These are phyloP conservation scores for Lipomyces oligophaga DNA, from an alignment of 805 yeast species.

Conservation along the genomic window DNA sequence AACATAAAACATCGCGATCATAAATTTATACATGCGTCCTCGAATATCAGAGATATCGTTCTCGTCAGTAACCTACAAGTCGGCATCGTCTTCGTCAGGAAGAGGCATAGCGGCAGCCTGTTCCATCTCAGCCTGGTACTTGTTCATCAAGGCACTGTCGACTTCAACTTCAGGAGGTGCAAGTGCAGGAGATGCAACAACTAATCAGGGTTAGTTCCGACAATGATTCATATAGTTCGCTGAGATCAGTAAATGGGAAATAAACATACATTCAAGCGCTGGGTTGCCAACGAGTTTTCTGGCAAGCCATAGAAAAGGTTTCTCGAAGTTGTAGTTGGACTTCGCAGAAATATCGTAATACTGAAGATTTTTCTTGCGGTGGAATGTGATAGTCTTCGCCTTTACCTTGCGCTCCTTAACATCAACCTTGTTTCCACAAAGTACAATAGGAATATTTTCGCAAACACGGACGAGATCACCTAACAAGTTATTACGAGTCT, in stretches of 20 bases:
- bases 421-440: conserved; percentile 99
- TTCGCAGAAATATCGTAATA: conserved; percentile 99
- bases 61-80: conserved; percentile 62
- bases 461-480: conserved; percentile 95
- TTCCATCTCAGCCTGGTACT: conserved; percentile 99
- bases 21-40: neutral
- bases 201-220: conserved; percentile 4
- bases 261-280: conserved; percentile 64
- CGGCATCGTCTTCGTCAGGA: conserved; percentile 99
- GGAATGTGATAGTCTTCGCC: conserved; percentile 99
- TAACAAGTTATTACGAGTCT: neutral
- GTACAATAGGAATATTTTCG: conserved; percentile 98
- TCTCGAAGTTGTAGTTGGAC: conserved; percentile 98
- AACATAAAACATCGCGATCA: neutral
- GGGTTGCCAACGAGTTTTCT: conserved; percentile 98
- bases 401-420: conserved; percentile 99
- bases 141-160: conserved; percentile 93
- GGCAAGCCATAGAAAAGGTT: conserved; percentile 99
- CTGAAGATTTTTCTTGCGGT: conserved; percentile 99
- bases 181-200: conserved; percentile 98
- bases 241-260: neutral
- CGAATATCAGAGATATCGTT: neutral
- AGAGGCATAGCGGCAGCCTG: conserved; percentile 99
- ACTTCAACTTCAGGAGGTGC: conserved; percentile 99
- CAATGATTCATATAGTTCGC: neutral